Conservation (phyloP, 116 monocot genomes). For the Trichopus zeylanicus region DNA sequence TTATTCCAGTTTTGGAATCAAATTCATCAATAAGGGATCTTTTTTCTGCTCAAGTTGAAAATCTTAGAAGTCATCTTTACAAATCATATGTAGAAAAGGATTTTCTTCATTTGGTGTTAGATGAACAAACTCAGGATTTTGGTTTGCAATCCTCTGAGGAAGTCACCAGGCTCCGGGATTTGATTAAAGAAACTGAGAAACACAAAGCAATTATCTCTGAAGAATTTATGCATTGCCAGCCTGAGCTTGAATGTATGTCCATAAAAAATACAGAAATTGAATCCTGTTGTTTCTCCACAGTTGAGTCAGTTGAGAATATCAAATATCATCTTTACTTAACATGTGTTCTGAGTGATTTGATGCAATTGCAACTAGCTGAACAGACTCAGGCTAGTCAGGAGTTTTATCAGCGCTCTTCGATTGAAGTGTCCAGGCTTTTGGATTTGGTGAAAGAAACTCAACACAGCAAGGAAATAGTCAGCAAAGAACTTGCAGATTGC, state of each 20-base stretch:
- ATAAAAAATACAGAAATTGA: constrained; percentile 50
- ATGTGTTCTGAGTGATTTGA: constrained; percentile 45
- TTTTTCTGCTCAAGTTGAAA: constrained; percentile 34
- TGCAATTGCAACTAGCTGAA: constrained; percentile 51
- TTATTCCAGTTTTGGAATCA: neutral
- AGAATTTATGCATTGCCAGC: constrained; percentile 50
- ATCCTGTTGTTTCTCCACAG: constrained; percentile 12
- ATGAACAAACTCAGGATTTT: constrained; percentile 25
- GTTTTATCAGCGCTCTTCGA: constrained; percentile 21
- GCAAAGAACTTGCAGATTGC: constrained; percentile 47
- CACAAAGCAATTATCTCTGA: constrained; percentile 16
- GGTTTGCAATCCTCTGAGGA: constrained; percentile 36
- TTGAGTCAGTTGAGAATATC: constrained; percentile 37
- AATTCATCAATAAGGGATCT: constrained; percentile 1
- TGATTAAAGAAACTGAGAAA: constrained; percentile 31
- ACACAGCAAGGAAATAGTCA: constrained; percentile 15
- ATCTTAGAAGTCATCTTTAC: constrained; percentile 65
- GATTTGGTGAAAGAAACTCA: constrained; percentile 31
- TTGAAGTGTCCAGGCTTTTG: constrained; percentile 33
- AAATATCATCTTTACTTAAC: constrained; percentile 61
- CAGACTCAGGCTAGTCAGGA: constrained; percentile 22
- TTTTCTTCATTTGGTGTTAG: constrained; percentile 50
- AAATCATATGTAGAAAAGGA: constrained; percentile 42
- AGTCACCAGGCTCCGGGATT: constrained; percentile 23
- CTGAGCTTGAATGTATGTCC: constrained; percentile 25